These are phyloP conservation scores for Linanthus parryae DNA, from an alignment of 148 eudicot genomes.

Conservation along the genomic window DNA sequence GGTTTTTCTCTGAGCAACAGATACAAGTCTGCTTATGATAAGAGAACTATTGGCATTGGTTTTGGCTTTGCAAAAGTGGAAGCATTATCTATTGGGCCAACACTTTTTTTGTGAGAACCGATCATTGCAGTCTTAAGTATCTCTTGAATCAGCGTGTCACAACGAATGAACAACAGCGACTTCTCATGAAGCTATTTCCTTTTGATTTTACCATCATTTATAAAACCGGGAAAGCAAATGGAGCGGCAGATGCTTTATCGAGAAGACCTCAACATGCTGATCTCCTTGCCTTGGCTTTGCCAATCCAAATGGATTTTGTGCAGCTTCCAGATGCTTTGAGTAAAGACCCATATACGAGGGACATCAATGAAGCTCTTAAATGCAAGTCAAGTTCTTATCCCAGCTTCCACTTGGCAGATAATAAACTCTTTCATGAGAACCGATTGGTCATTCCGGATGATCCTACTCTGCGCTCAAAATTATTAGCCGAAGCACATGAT, in stretches of 20 bases:
- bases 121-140: too few species aligned
- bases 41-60: too few species aligned
- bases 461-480: not conserved
- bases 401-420: not conserved
- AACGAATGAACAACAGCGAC: not conserved
- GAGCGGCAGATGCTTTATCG: not conserved
- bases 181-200: not conserved
- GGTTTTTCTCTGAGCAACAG: too few species aligned
- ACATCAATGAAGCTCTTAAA: not conserved
- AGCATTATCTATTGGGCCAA: not conserved
- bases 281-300: not conserved
- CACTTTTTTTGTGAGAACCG: not conserved
- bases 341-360: not conserved
- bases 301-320: not conserved
- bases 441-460: too few species aligned
- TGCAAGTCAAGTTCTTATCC: not conserved
- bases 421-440: not conserved
- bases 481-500: not conserved
- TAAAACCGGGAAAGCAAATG: not conserved
- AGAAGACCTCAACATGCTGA: not conserved
- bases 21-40: not conserved
- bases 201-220: not conserved
- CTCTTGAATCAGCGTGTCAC: too few species aligned
- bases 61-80: too few species aligned
- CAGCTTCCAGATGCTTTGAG: not conserved